Percentiles rank a stretch among this genome's conserved stretches.
Evolutionary conservation across 2,329 filamentous ascomycete species (phyloP).

Genomic region (Pyricularia sp.): DNA sequence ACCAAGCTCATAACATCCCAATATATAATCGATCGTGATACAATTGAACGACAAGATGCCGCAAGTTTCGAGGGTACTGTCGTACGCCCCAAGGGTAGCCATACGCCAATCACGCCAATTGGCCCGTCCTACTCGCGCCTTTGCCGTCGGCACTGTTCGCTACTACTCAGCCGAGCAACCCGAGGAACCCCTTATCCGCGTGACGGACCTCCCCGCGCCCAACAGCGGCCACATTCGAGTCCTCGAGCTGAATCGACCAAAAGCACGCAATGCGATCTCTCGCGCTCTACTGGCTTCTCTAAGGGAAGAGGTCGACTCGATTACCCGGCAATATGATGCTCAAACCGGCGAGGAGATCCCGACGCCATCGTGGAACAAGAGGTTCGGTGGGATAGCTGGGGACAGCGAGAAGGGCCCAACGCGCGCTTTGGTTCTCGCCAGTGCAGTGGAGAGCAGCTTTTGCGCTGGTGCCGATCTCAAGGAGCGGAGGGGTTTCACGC

Average conservation of each 20-base stretch:
- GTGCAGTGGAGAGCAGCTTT: constrained; percentile 75
- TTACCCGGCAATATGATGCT: constrained; percentile 49
- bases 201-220: constrained; percentile 63
- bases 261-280: constrained; percentile 85
- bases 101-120: neutral
- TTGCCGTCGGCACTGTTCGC: neutral
- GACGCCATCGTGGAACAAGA: constrained; percentile 17
- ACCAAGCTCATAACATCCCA: neutral
- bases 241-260: constrained; percentile 73
- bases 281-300: constrained; percentile 60
- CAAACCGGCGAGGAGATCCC: constrained; percentile 38
- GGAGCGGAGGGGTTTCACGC: constrained; percentile 64
- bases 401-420: constrained; percentile 44
- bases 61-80: neutral
- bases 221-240: constrained; percentile 75
- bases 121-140: neutral
- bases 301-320: constrained; percentile 55
- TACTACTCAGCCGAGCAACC: constrained; percentile 15
- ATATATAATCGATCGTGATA: neutral
- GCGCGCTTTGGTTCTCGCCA: constrained; percentile 70
- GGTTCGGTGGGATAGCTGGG: constrained; percentile 32
- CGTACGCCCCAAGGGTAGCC: neutral
- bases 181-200: constrained; percentile 45
- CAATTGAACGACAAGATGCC: neutral
- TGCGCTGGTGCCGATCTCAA: constrained; percentile 94